Evolutionary conservation across 2,329 filamentous ascomycete species (phyloP).

Genomic region (Pseudocercospora musae): DNA sequence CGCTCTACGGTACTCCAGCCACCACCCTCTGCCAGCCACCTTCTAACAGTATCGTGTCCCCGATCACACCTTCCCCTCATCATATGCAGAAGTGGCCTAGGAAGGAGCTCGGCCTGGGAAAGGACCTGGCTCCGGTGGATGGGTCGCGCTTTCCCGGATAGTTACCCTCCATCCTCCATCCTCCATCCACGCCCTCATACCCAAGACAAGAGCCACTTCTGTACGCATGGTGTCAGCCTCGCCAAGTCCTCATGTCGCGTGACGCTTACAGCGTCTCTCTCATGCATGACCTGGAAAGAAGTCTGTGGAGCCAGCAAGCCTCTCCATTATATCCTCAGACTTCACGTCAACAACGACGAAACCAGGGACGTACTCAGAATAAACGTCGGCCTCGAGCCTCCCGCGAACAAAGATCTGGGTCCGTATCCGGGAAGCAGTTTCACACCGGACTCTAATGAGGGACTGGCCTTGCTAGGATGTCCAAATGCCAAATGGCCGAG

Average conservation of each 20-base stretch:
- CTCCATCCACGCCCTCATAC: no score
- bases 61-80: neutral
- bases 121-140: neutral
- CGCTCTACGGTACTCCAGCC: neutral
- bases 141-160: neutral
- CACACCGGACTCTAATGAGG: neutral
- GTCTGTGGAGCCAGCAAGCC: neutral
- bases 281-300: neutral
- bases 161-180: no score
- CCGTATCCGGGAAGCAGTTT: neutral
- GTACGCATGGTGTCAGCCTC: no score
- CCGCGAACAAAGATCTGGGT: neutral
- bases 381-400: neutral
- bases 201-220: no score
- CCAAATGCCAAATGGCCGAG: neutral
- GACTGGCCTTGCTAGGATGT: neutral
- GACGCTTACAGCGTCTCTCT: no score
- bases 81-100: neutral
- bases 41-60: neutral
- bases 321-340: neutral
- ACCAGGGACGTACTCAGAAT: neutral
- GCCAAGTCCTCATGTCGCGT: no score
- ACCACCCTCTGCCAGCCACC: conserved; percentile 1
- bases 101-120: neutral
- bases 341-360: neutral